These are phyloP conservation scores for Metschnikowia henanensis DNA, from an alignment of 805 yeast genomes.

Conservation along the genomic window DNA sequence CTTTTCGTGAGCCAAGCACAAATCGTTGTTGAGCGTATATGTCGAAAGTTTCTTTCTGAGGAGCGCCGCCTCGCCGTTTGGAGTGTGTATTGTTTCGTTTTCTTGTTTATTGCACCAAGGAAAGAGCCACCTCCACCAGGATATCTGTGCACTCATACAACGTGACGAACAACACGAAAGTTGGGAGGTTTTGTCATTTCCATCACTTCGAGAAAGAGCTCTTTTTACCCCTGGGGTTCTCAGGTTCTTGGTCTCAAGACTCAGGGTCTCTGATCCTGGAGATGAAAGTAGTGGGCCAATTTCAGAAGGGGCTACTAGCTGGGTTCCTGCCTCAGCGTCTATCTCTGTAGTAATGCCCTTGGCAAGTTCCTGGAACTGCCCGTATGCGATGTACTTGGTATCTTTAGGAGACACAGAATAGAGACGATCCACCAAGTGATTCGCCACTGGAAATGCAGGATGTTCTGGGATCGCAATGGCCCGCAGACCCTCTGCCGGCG, in stretches of 20 bases:
- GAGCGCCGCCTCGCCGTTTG: conserved; percentile 6
- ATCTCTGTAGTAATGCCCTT: no score
- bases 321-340: no score
- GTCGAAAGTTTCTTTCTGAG: conserved; percentile 22
- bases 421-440: conserved; percentile 26
- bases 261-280: no score
- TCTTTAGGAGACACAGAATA: conserved; percentile 43
- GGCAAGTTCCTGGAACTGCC: background rate
- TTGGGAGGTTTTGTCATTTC: no score
- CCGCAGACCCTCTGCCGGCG: background rate
- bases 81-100: background rate
- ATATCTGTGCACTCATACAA: no score
- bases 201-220: no score
- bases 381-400: conserved; percentile 30
- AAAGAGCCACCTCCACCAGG: conserved; percentile 9
- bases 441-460: background rate
- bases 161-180: no score
- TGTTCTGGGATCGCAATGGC: background rate
- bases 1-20: conserved; percentile 8
- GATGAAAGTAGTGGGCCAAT: no score
- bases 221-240: no score
- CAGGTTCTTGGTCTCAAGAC: no score
- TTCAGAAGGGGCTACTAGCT: no score
- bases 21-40: conserved; percentile 19
- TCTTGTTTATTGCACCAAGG: conserved; percentile 5